Evolutionary conservation across 371 early-diverging fungal species (phyloP).

Genomic region (Mortierella sp.): DNA sequence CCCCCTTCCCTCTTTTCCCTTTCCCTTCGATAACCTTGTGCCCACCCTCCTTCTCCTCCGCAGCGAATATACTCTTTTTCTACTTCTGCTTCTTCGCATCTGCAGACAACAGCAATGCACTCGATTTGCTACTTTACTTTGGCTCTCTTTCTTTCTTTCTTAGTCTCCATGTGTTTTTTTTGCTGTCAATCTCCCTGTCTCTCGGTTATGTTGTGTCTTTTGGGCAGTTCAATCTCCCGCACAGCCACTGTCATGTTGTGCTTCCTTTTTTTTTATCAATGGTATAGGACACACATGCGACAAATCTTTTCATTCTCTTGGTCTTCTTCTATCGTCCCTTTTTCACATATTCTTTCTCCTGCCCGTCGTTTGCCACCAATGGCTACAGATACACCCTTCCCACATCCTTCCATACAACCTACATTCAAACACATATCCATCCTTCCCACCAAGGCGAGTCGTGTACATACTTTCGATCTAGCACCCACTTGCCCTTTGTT

Average conservation of each 20-base stretch:
- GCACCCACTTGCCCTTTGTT: neutral
- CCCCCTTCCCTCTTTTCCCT: neutral
- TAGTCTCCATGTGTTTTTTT: no score
- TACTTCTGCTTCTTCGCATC: neutral
- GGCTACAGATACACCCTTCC: neutral
- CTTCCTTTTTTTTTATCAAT: neutral
- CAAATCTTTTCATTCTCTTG: neutral
- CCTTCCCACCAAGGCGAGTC: neutral
- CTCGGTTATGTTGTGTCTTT: neutral
- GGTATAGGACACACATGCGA: neutral
- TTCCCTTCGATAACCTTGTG: neutral
- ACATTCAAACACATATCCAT: neutral
- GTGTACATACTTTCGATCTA: neutral
- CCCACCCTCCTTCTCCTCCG: neutral
- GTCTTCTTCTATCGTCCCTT: neutral
- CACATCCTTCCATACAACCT: neutral
- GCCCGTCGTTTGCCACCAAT: neutral
- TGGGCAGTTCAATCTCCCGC: neutral
- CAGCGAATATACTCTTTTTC: neutral
- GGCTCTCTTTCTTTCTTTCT: neutral
- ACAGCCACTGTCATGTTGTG: slow-evolving; percentile 1
- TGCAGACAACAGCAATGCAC: no score
- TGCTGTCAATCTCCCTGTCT: neutral
- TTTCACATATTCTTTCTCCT: neutral
- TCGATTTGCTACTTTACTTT: neutral